phyloP scores from a whole-genome alignment of 129 eudicot species.

The Smallanthus sonchifolius region DNA sequence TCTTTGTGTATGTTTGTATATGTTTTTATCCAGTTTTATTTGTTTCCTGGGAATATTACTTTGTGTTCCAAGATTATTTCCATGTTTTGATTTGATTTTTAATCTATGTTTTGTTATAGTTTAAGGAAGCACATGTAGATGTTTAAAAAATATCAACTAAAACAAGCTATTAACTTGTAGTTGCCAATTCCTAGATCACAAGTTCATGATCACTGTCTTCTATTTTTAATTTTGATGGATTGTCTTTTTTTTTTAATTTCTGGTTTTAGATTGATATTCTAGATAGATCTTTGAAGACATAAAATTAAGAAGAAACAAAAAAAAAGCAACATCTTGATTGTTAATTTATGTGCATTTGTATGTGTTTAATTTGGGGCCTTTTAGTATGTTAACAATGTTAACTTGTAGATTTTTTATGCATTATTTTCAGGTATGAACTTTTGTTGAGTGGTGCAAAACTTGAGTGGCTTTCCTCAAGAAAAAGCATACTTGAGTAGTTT shows the following conservation, averaged over 20 bases:
- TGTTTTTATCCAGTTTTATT: too few relatives aligned
- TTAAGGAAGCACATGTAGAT: conserved; percentile 2
- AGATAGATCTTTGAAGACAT: conserved; percentile 3
- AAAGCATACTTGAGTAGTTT: conserved; percentile 68
- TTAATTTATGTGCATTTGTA: conserved; percentile 3
- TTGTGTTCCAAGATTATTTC: not conserved
- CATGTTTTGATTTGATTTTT: not conserved
- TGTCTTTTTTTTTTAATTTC: not conserved
- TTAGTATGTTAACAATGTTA: conserved; percentile 12
- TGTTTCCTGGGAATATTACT: too few relatives aligned
- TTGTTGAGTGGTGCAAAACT: conserved; percentile 50
- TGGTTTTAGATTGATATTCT: not conserved
- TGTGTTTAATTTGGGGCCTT: conserved; percentile 7
- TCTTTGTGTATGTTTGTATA: not conserved
- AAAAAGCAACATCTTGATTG: conserved; percentile 14
- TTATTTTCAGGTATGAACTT: conserved; percentile 28
- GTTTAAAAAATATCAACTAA: not conserved
- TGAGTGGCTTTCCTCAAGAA: conserved; percentile 46
- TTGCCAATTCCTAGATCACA: conserved; percentile 1
- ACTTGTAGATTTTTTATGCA: conserved; percentile 14
- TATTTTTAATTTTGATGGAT: not conserved
- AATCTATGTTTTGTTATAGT: conserved; percentile 1
- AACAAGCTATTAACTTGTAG: not conserved
- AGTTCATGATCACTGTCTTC: conserved; percentile 1
- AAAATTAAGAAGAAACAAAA: not conserved